Percentiles rank a stretch among this genome's conserved stretches.
Conservation (phyloP, 139 green algal genomes). For the Tetradesmus lagerheimii region DNA sequence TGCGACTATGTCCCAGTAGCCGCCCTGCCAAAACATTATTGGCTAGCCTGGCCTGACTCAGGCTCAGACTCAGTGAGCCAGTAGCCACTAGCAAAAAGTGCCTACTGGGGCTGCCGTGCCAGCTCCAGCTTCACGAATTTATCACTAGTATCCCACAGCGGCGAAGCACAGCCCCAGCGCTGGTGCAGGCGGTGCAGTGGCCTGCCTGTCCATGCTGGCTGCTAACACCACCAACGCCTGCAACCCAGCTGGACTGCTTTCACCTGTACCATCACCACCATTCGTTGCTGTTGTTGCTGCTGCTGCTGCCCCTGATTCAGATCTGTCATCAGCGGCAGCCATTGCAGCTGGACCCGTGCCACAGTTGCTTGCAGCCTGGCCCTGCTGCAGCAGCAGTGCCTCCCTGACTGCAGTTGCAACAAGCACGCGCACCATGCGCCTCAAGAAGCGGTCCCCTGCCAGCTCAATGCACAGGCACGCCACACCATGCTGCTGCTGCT, state of each 20-base stretch:
- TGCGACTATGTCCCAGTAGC: too few relatives aligned
- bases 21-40: too few relatives aligned
- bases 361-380: neutral
- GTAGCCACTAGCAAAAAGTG: too few relatives aligned
- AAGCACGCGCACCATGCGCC: conserved; percentile 62
- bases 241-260: neutral
- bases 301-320: neutral
- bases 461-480: conserved; percentile 61
- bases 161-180: conserved; percentile 59
- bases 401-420: conserved; percentile 37
- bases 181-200: conserved; percentile 53
- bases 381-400: conserved; percentile 27
- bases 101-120: too few relatives aligned
- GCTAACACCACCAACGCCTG: neutral
- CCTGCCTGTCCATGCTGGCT: conserved; percentile 2
- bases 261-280: neutral
- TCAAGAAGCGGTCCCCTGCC: conserved; percentile 64
- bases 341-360: neutral
- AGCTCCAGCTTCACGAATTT: too few relatives aligned
- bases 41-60: too few relatives aligned
- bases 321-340: neutral
- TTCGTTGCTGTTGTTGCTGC: neutral
- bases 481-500: conserved; percentile 5
- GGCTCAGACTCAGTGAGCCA: too few relatives aligned
- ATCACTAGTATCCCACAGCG: conserved; percentile 50